Percentiles rank a stretch among this genome's conserved stretches.
phyloP scores from a whole-genome alignment of 1,139 yeast genomes.

The Hyphopichia burtonii region DNA sequence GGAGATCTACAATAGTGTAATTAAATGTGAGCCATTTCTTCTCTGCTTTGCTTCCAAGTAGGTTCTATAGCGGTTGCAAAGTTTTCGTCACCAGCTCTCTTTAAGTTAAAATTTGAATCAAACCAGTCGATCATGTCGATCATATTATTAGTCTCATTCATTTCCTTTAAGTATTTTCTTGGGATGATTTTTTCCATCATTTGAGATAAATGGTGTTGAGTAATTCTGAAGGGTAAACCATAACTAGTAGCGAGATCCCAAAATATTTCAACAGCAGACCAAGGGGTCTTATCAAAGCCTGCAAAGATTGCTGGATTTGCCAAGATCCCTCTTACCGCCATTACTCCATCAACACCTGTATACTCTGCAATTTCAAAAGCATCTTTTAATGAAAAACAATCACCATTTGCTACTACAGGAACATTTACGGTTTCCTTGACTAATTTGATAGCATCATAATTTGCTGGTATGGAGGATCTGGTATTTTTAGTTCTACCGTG shows the following conservation, averaged over 20 bases:
- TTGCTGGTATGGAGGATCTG: slow-evolving; percentile 78
- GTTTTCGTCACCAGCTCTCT: slow-evolving; percentile 63
- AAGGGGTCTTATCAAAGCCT: slow-evolving; percentile 72
- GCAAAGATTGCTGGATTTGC: slow-evolving; percentile 86
- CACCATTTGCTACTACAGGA: slow-evolving; percentile 96
- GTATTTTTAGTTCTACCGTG: slow-evolving; percentile 90
- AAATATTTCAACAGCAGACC: slow-evolving; percentile 85
- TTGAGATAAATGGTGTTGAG: slow-evolving; percentile 85
- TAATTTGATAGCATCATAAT: slow-evolving; percentile 74
- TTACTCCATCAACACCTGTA: slow-evolving; percentile 87
- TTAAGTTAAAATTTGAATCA: slow-evolving; percentile 64
- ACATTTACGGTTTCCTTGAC: slow-evolving; percentile 60
- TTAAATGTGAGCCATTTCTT: slow-evolving; percentile 27
- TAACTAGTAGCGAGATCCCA: slow-evolving; percentile 76
- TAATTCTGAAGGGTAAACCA: slow-evolving; percentile 79
- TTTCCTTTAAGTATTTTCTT: slow-evolving; percentile 52
- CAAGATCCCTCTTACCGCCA: slow-evolving; percentile 91
- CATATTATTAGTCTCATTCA: slow-evolving; percentile 61
- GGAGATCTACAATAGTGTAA: neutral
- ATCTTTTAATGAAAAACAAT: slow-evolving; percentile 71
- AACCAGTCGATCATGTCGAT: slow-evolving; percentile 80
- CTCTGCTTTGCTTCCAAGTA: slow-evolving; percentile 46
- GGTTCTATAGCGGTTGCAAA: slow-evolving; percentile 63
- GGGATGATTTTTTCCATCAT: slow-evolving; percentile 71
- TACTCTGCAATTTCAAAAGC: slow-evolving; percentile 55